Evolutionary conservation across 768 basidiomycete species (phyloP), one percentile per base, ranked within the genome.

Genomic region (Lentinula raphanica): DNA sequence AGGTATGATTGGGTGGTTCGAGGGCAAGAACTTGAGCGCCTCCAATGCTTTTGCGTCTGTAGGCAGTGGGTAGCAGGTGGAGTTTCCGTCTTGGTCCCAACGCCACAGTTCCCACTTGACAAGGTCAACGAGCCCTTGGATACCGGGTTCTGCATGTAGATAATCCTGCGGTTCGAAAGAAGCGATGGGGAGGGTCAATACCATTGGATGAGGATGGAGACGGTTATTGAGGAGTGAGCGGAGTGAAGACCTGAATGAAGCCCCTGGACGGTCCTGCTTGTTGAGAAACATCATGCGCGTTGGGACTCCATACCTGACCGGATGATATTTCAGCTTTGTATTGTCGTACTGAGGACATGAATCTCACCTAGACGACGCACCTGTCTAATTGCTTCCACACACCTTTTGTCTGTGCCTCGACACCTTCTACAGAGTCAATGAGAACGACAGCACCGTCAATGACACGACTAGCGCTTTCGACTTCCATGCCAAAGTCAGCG

Each of bases 401-500:
- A 40, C 89, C 90, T 69, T 85, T 87, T 0, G 93, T 95, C 67
- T 95, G 92, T 11, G 90, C 84, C 69, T 94, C 92, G 5, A 94
- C 92, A 6, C 92, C 92, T 71, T 94, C 92, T 0, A 95, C 92
- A 0, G 92, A 89, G 71, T 95, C 92, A 44, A 95, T 83, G 31
- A 95, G 71, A 29, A 95, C 89, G 28, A 95, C 85, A 15, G 92
- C 92, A 57, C 92, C 93, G 62, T 95, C 92, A 3, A 94, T 84
- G 15, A 95, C 88, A 28, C 92, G 84, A 66, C 92, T 94, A 7
- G 93, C 93, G 65, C 92, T 90, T 71, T 94, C 93, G 27, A 95
- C 93, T 66, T 95, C 92, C 92, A 94, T 94, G n/a, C 92, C 92
- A 71, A 95, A 95, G 69, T 95, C 92, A 4, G 91, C 93, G 72